Evolutionary conservation across 1,284 basidiomycete genomes (phyloP).

Genomic region (Ustilago tritici): DNA sequence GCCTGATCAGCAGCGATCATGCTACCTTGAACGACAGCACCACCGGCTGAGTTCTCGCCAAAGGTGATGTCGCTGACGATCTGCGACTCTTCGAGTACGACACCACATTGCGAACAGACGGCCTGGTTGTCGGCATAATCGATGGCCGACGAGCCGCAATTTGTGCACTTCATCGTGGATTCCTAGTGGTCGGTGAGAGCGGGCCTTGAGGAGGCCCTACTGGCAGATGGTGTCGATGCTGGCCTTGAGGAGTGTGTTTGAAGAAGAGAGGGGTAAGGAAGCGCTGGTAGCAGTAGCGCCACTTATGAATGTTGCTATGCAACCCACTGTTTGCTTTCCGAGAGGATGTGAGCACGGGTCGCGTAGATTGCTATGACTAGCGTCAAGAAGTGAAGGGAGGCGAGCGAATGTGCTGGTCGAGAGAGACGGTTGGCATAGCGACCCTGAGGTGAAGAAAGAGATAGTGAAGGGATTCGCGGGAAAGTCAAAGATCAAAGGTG

Average conservation of each 20-base stretch:
- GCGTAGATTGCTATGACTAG: neutral
- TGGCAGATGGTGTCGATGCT: neutral
- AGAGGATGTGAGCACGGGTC: neutral
- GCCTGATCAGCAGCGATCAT: conserved; percentile 93
- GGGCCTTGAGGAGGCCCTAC: neutral
- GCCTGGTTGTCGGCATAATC: conserved; percentile 62
- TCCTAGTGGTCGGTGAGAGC: neutral
- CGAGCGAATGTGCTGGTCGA: neutral
- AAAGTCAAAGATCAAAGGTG: neutral
- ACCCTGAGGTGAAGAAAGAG: neutral
- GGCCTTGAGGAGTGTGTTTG: neutral
- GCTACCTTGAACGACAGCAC: conserved; percentile 93
- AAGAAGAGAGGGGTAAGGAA: neutral
- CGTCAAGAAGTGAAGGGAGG: neutral
- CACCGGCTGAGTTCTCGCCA: conserved; percentile 89
- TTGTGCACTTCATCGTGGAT: conserved; percentile 59
- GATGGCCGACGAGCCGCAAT: conserved; percentile 62
- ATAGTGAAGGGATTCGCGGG: neutral
- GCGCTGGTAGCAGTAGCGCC: neutral
- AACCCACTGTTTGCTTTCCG: neutral
- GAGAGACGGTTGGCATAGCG: neutral
- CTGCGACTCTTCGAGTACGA: conserved; percentile 89
- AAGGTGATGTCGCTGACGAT: conserved; percentile 95
- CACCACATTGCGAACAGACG: conserved; percentile 66
- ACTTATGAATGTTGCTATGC: neutral